phyloP scores from a whole-genome alignment of 192 early-diverging fungal genomes.

The Entomortierella beljakovae region DNA sequence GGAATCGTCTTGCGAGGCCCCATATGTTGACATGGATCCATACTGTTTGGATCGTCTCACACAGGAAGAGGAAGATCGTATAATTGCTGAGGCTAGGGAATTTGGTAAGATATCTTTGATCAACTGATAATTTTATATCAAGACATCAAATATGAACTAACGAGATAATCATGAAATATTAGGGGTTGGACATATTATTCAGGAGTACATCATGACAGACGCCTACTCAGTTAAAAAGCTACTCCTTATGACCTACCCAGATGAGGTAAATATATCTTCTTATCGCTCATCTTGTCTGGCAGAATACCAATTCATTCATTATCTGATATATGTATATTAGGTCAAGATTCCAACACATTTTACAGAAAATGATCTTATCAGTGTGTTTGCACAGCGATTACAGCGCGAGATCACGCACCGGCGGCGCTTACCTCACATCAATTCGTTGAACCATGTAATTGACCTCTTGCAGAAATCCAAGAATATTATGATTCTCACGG shows the following conservation, averaged over 20 bases:
- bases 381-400: slow-evolving; percentile 66
- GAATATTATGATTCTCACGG: slow-evolving; percentile 92
- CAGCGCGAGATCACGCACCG: slow-evolving; percentile 68
- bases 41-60: slow-evolving; percentile 18
- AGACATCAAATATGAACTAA: too few relatives aligned
- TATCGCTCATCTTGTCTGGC: not conserved
- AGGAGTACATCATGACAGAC: slow-evolving; percentile 2
- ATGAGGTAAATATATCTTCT: not conserved
- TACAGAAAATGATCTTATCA: slow-evolving; percentile 69
- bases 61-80: slow-evolving; percentile 18
- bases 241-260: slow-evolving; percentile 1
- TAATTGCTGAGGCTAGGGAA: slow-evolving; percentile 33
- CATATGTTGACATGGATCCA: slow-evolving; percentile 28
- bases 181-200: slow-evolving; percentile 6
- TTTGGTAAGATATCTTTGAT: slow-evolving; percentile 13
- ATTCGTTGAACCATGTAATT: slow-evolving; percentile 73
- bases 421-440: slow-evolving; percentile 62
- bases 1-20: slow-evolving; percentile 18
- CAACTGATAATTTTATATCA: not conserved
- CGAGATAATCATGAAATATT: not conserved
- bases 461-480: slow-evolving; percentile 65
- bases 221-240: slow-evolving; percentile 7
- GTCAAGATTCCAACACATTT: slow-evolving; percentile 51
- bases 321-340: slow-evolving; percentile 18
- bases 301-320: slow-evolving; percentile 4